phyloP scores from a whole-genome alignment of 176 grass and related monocot genomes.

The Oryza coarctata region DNA sequence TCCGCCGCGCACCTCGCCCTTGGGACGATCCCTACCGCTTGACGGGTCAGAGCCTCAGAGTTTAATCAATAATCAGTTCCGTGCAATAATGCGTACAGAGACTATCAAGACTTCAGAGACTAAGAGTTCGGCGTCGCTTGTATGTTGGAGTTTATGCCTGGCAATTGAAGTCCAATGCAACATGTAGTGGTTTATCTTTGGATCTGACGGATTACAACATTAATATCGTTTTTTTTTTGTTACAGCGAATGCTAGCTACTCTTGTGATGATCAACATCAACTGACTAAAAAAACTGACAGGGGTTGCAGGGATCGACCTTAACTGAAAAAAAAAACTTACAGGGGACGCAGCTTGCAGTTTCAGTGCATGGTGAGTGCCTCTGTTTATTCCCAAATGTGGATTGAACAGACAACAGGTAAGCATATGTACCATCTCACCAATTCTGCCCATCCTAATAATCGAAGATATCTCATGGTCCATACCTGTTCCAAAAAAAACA shows the following conservation, averaged over 20 bases:
- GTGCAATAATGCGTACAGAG: not conserved
- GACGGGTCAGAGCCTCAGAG: not conserved
- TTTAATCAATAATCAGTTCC: not conserved
- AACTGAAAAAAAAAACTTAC: not conserved
- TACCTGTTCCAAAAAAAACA: constrained; percentile 2
- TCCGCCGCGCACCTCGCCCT: not conserved
- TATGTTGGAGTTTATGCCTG: too few relatives aligned
- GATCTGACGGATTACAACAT: not conserved
- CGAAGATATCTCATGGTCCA: constrained; percentile 12
- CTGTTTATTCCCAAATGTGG: not conserved
- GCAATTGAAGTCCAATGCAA: not conserved
- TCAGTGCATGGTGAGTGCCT: not conserved
- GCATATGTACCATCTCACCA: not conserved
- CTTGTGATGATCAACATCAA: not conserved
- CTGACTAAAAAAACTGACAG: not conserved
- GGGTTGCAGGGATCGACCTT: not conserved
- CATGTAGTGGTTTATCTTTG: not conserved
- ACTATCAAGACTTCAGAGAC: not conserved
- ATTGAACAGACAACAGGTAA: not conserved
- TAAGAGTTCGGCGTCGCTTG: too few relatives aligned
- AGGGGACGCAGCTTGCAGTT: not conserved
- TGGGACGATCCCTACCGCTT: not conserved
- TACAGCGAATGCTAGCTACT: not conserved
- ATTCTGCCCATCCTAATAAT: not conserved
- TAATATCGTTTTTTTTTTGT: not conserved